Conservation (phyloP, 164 flowering plant genomes). For the Kalanchoe fedtschenkoi region DNA sequence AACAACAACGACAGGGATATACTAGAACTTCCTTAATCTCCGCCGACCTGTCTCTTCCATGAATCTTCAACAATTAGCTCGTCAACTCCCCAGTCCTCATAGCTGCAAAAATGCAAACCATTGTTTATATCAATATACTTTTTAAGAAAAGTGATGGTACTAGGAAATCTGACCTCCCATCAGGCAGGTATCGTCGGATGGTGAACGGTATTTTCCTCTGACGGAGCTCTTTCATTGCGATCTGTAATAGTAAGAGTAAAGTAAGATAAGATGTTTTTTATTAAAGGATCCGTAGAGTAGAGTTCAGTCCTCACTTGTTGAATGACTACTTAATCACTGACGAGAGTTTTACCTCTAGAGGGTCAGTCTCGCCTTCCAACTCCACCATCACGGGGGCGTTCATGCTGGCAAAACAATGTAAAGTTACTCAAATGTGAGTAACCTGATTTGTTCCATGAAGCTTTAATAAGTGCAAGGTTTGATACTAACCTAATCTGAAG, state of each 20-base stretch:
- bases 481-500: slow-evolving; percentile 6
- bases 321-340: neutral
- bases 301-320: no score
- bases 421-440: neutral
- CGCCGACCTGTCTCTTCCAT: slow-evolving; percentile 95
- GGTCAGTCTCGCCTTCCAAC: slow-evolving; percentile 1
- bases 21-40: no score
- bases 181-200: slow-evolving; percentile 80
- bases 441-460: no score
- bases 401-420: neutral
- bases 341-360: neutral
- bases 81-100: slow-evolving; percentile 92
- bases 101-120: slow-evolving; percentile 26
- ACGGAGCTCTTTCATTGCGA: slow-evolving; percentile 6
- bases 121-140: neutral
- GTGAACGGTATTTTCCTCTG: slow-evolving; percentile 59
- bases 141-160: neutral
- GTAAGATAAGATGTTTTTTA: no score
- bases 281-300: neutral
- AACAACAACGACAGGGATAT: no score
- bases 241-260: neutral
- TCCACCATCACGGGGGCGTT: neutral
- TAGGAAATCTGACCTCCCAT: slow-evolving; percentile 57
- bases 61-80: slow-evolving; percentile 89
- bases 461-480: neutral